Conservation (phyloP, 192 early-diverging fungal genomes). For the Umbelopsis sp. region DNA sequence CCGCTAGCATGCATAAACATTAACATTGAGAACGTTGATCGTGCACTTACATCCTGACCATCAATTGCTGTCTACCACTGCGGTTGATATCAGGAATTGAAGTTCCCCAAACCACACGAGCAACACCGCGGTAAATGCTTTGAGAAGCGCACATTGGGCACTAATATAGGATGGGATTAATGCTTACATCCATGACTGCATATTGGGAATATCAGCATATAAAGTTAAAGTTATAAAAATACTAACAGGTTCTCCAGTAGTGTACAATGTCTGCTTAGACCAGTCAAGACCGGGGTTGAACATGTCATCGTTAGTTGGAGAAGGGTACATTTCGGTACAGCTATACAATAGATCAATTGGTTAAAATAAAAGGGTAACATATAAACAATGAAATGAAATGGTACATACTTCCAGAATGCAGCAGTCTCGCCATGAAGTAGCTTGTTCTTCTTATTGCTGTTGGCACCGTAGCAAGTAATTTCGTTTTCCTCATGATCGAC, state of each 20-base stretch:
- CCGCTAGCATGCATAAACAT: neutral
- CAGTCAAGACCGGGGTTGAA: constrained; percentile 25
- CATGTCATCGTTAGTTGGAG: constrained; percentile 25
- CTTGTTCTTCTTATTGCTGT: constrained; percentile 25
- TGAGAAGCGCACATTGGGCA: constrained; percentile 35
- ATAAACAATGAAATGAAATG: neutral
- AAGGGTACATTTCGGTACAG: constrained; percentile 30
- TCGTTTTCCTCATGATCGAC: constrained; percentile 27
- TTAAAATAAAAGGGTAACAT: neutral
- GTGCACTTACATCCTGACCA: constrained; percentile 22
- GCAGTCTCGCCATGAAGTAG: constrained; percentile 32
- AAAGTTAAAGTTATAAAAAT: neutral
- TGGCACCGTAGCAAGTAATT: constrained; percentile 29
- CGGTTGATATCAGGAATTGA: constrained; percentile 30
- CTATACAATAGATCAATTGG: neutral
- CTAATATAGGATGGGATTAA: neutral
- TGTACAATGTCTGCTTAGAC: constrained; percentile 28
- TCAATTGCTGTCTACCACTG: constrained; percentile 28
- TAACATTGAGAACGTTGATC: neutral
- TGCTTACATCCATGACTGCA: too few relatives aligned
- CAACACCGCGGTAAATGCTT: constrained; percentile 27
- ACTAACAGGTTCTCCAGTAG: constrained; percentile 30
- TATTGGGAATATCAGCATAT: neutral
- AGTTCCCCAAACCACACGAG: constrained; percentile 30
- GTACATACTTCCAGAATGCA: constrained; percentile 33